Conservation (phyloP, 2,329 filamentous ascomycete species). For the Talaromyces sp. region DNA sequence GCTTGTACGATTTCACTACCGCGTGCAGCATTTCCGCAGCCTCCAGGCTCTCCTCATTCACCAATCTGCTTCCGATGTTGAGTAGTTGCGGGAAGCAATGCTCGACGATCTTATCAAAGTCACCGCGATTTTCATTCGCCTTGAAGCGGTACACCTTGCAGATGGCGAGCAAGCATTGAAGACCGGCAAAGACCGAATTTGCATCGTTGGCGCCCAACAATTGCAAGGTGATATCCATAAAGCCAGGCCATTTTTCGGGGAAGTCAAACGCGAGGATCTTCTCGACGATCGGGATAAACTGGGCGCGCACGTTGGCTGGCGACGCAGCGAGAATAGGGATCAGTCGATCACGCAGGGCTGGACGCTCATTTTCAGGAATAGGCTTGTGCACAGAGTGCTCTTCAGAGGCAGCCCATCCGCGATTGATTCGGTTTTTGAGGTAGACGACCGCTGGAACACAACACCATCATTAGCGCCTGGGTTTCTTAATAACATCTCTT, state of each 20-base stretch:
- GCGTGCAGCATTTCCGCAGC: slow-evolving; percentile 95
- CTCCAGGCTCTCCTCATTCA: slow-evolving; percentile 86
- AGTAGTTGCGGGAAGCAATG: slow-evolving; percentile 83
- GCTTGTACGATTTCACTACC: slow-evolving; percentile 94
- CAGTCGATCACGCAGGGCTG: slow-evolving; percentile 76
- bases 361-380: slow-evolving; percentile 85
- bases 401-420: slow-evolving; percentile 78
- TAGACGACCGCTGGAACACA: slow-evolving; percentile 74
- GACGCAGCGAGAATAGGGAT: slow-evolving; percentile 82
- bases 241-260: slow-evolving; percentile 86
- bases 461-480: background rate
- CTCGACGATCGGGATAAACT: slow-evolving; percentile 89
- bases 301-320: slow-evolving; percentile 74
- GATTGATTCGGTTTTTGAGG: slow-evolving; percentile 93
- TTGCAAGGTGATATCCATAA: slow-evolving; percentile 86
- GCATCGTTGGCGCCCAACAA: slow-evolving; percentile 82
- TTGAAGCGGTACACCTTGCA: slow-evolving; percentile 96
- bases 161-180: slow-evolving; percentile 90
- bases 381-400: slow-evolving; percentile 62
- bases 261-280: slow-evolving; percentile 96
- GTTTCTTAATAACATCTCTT: background rate
- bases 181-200: slow-evolving; percentile 79
- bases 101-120: slow-evolving; percentile 93
- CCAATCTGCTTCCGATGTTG: slow-evolving; percentile 78
- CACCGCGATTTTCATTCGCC: slow-evolving; percentile 69